Evolutionary conservation across 1,284 basidiomycete species (phyloP), one percentile per base, ranked within the genome.

Genomic region (Pholiota adiposa): DNA sequence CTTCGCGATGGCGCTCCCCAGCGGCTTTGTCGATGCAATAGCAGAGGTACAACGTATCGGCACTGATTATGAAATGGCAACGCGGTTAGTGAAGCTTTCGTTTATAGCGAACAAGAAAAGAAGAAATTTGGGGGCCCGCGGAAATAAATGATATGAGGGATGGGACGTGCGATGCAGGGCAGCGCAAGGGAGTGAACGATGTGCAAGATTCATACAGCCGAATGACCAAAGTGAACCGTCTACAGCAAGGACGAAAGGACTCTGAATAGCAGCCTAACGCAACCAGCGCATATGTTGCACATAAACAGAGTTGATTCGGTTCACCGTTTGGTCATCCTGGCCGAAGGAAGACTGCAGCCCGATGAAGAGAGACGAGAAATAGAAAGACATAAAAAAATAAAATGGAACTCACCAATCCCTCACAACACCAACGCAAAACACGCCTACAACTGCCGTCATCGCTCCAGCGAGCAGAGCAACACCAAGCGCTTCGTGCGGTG

Each of bases 41-140:
- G 69, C 94, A 96, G 41, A 96, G 82, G 70, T 94, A 96, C 54
- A 96, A 70, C 2, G 93, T 89, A 69, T 96, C 94, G 59, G 92
- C 89, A 23, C 77, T 78, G 55, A n/a, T 18, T 33, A 38, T 4
- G 36, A 38, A 38, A 31, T 5, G 11, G 11, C 11, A 31, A 11
- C 29, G 29, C 5, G 29, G 29, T 80, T 84, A 62, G 21, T 49
- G 49, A 36, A 33, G 21, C 11, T n/a, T n/a, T n/a, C n/a, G n/a
- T n/a, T n/a, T n/a, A n/a, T n/a, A n/a, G n/a, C n/a, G n/a, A n/a
- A n/a, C n/a, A n/a, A n/a, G n/a, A n/a, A n/a, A n/a, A n/a, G n/a
- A n/a, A n/a, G n/a, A n/a, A n/a, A n/a, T n/a, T n/a, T n/a, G n/a
- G n/a, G n/a, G n/a, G n/a, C n/a, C n/a, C n/a, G n/a, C n/a, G n/a